These are phyloP conservation scores for Nakazawaea ambrosiae DNA, from an alignment of 805 yeast species.

Conservation along the genomic window DNA sequence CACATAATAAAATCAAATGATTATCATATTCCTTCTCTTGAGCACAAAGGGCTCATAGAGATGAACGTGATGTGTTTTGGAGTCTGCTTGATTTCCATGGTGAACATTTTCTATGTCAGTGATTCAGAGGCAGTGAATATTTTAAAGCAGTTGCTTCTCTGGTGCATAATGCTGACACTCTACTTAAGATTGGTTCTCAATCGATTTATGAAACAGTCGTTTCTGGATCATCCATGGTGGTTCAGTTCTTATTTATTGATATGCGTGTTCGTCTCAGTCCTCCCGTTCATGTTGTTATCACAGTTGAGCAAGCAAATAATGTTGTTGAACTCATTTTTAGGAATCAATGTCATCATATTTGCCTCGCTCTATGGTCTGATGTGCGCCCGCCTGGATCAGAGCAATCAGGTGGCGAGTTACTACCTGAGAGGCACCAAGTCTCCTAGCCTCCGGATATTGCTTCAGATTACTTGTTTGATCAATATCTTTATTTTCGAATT, in stretches of 20 bases:
- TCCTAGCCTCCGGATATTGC: too few species aligned
- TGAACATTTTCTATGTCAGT: not conserved
- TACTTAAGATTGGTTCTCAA: not conserved
- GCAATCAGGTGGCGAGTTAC: too few species aligned
- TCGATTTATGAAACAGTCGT: not conserved
- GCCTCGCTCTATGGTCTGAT: too few species aligned
- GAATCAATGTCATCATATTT: too few species aligned
- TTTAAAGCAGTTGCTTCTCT: not conserved
- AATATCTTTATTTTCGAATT: too few species aligned
- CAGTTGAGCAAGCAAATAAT: too few species aligned
- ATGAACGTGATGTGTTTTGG: not conserved
- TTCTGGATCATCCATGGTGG: not conserved
- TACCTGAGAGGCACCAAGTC: too few species aligned
- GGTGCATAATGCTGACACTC: not conserved
- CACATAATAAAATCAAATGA: not conserved
- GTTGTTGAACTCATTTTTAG: too few species aligned
- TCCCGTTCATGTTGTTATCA: conserved; percentile 4
- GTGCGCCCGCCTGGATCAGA: too few species aligned
- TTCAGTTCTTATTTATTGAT: not conserved
- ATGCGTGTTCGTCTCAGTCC: not conserved
- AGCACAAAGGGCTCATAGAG: not conserved
- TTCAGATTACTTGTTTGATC: too few species aligned
- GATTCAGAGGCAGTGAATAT: not conserved
- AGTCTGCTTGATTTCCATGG: not conserved
- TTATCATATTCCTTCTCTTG: conserved; percentile 3